Evolutionary conservation across 768 basidiomycete species (phyloP).

Genomic region (Fibroporia radiculosa): DNA sequence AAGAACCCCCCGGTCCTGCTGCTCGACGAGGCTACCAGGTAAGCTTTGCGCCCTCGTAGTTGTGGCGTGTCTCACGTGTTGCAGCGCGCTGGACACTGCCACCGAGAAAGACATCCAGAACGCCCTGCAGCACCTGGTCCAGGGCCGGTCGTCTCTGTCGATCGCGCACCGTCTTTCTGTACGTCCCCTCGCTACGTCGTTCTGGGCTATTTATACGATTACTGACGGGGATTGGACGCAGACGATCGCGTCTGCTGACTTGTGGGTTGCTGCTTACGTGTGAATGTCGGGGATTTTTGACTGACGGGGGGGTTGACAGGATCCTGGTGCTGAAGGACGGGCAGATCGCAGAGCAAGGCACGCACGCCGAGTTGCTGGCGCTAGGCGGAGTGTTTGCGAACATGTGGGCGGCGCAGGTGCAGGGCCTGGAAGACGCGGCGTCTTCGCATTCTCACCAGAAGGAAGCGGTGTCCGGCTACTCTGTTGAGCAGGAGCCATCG

Average conservation of each 20-base stretch:
- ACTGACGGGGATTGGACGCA: conserved; percentile 13
- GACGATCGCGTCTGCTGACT: conserved; percentile 48
- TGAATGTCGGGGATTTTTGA: background rate
- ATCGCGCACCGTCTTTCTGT: conserved; percentile 78
- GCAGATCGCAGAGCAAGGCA: conserved; percentile 76
- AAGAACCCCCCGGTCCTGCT: conserved; percentile 80
- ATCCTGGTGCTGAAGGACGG: conserved; percentile 92
- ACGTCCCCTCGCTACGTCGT: conserved; percentile 22
- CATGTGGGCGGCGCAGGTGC: conserved; percentile 86
- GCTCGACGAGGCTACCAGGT: conserved; percentile 75
- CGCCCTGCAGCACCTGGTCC: conserved; percentile 72
- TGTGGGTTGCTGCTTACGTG: conserved; percentile 25
- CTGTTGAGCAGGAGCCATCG: conserved; percentile 20
- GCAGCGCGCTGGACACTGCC: conserved; percentile 78
- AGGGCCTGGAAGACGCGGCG: conserved; percentile 48
- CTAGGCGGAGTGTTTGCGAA: conserved; percentile 66
- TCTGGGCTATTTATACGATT: conserved; percentile 3
- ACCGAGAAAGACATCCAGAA: conserved; percentile 89
- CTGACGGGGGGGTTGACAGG: conserved; percentile 40
- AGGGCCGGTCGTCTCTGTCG: conserved; percentile 65
- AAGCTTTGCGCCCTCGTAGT: conserved; percentile 4
- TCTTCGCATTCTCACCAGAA: conserved; percentile 27
- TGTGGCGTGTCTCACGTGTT: conserved; percentile 1
- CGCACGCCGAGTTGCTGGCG: conserved; percentile 69
- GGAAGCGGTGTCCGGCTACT: conserved; percentile 38